Conservation (phyloP, 768 basidiomycete genomes). For the Stropharia rugosoannulata region DNA sequence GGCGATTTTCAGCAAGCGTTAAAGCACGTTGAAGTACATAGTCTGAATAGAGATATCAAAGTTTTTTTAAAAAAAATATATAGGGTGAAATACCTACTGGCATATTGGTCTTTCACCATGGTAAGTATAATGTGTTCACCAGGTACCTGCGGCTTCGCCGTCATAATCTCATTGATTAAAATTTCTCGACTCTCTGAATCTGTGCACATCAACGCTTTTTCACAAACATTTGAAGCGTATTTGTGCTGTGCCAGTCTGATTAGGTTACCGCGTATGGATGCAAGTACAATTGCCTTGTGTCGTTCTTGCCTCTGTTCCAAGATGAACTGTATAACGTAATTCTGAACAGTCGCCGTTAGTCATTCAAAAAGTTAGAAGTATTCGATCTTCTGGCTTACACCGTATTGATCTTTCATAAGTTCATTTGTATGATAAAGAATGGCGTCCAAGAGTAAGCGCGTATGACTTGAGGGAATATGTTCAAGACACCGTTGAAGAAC, state of each 20-base stretch:
- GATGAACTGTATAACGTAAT: conserved; percentile 95
- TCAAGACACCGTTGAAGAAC: conserved; percentile 94
- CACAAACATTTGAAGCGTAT: conserved; percentile 95
- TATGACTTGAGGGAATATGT: conserved; percentile 68
- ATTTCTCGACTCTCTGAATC: conserved; percentile 60
- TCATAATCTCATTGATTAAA: conserved; percentile 83
- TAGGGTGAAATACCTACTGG: conserved; percentile 55
- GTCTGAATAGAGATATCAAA: conserved; percentile 42
- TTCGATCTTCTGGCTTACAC: conserved; percentile 45
- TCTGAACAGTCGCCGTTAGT: conserved; percentile 40
- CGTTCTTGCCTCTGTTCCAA: conserved; percentile 74
- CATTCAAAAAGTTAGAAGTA: neutral
- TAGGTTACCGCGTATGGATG: conserved; percentile 74
- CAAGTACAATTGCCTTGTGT: conserved; percentile 67
- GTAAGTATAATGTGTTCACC: conserved; percentile 68
- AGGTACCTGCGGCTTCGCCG: conserved; percentile 49
- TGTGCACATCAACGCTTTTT: conserved; percentile 78
- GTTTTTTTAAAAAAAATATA: neutral
- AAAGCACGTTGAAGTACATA: conserved; percentile 86
- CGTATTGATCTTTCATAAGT: conserved; percentile 90
- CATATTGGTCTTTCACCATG: conserved; percentile 88
- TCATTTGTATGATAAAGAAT: conserved; percentile 67
- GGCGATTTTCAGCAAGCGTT: conserved; percentile 64
- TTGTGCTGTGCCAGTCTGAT: conserved; percentile 82
- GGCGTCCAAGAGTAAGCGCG: conserved; percentile 77